Percentiles rank a stretch among this genome's conserved stretches.
Evolutionary conservation across 2,329 filamentous ascomycete genomes (phyloP).

Genomic region (Pseudogymnoascus sp.): DNA sequence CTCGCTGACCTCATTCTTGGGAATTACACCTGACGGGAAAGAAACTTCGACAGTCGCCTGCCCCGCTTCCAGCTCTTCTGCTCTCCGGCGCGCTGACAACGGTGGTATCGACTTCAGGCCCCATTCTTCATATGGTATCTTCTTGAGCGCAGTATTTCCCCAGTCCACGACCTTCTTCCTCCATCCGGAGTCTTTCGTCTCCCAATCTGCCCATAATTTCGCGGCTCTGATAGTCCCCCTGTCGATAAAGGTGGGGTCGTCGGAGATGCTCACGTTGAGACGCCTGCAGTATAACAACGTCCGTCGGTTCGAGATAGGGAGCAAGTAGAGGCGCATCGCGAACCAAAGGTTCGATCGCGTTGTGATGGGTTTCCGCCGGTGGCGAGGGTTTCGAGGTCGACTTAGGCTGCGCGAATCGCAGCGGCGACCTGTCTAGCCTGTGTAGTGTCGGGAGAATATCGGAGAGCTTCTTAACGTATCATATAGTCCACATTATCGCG

Average conservation of each 20-base stretch:
- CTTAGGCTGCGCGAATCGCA: not conserved
- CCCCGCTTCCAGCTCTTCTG: conserved; percentile 55
- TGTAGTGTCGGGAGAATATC: not conserved
- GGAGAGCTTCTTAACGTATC: not conserved
- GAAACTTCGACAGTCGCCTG: conserved; percentile 62
- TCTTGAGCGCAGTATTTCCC: conserved; percentile 75
- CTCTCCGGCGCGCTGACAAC: conserved; percentile 56
- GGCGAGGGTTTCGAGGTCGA: not conserved
- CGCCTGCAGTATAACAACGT: conserved; percentile 89
- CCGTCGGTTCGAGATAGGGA: conserved; percentile 85
- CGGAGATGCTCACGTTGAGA: conserved; percentile 47
- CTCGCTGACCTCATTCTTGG: conserved; percentile 50
- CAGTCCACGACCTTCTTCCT: conserved; percentile 78
- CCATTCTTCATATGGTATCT: conserved; percentile 97
- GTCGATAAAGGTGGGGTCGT: conserved; percentile 53
- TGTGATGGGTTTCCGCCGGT: not conserved
- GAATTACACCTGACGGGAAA: conserved; percentile 66
- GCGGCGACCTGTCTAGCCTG: not conserved
- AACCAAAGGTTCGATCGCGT: not conserved
- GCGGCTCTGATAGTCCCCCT: conserved; percentile 62
- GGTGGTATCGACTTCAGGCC: conserved; percentile 89
- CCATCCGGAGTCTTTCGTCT: conserved; percentile 76
- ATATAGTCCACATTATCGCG: conserved; percentile 1
- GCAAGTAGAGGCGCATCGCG: conserved; percentile 81
- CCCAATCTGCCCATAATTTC: conserved; percentile 77